A percentile compares a stretch with the other conserved stretches of the same genome.
Conservation (phyloP, 2,329 filamentous ascomycete species). For the Cladosporium sp. region DNA sequence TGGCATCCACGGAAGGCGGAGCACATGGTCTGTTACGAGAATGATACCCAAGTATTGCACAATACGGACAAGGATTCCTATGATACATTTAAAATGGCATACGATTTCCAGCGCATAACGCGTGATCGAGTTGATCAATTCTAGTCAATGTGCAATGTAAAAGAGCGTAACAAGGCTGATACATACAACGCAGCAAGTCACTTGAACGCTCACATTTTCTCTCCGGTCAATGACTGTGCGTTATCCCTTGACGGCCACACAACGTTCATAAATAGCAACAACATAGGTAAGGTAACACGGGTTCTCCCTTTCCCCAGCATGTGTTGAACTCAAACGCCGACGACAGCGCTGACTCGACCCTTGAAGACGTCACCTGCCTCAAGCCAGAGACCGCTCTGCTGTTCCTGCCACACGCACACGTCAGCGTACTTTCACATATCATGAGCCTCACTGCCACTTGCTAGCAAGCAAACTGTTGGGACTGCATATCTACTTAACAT, state of each 20-base stretch:
- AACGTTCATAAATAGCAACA: background rate
- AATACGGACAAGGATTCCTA: background rate
- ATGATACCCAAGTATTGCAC: slow-evolving; percentile 4
- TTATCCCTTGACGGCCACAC: background rate
- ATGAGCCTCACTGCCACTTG: background rate
- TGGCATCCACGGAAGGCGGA: background rate
- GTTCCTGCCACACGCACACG: slow-evolving; percentile 1
- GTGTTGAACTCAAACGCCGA: slow-evolving; percentile 1
- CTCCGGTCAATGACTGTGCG: background rate
- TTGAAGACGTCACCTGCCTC: slow-evolving; percentile 10
- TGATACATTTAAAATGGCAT: background rate
- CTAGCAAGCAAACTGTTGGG: background rate
- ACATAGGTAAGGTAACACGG: background rate
- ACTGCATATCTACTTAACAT: background rate
- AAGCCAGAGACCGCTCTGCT: slow-evolving; percentile 10
- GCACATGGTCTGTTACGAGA: background rate
- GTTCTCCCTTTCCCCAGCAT: background rate
- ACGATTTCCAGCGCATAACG: background rate
- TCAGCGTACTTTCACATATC: background rate
- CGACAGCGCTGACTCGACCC: background rate
- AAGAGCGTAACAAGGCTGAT: background rate
- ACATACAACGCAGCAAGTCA: too few species aligned
- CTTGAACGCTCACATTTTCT: too few species aligned
- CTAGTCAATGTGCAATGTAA: background rate
- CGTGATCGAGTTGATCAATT: background rate